phyloP scores from a whole-genome alignment of 257 asterid species.

The Solanum infundibuliforme region DNA sequence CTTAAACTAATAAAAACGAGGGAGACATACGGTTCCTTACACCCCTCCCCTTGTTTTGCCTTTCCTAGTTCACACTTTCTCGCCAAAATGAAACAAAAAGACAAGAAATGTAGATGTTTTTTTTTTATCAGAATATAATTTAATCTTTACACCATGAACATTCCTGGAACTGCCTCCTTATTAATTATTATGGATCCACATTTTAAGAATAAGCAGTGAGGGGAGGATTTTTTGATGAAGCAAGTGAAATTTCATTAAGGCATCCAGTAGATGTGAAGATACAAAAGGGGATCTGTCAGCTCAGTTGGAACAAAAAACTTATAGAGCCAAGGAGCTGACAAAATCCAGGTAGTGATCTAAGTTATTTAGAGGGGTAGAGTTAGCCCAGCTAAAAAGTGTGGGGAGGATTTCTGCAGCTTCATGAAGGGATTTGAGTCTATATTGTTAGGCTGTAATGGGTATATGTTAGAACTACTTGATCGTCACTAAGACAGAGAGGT shows the following conservation, averaged over 20 bases:
- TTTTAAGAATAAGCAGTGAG: not conserved
- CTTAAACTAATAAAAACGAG: not conserved
- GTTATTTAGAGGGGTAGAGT: not conserved
- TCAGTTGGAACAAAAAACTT: not conserved
- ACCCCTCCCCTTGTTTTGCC: not conserved
- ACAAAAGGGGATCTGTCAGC: not conserved
- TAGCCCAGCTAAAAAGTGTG: not conserved
- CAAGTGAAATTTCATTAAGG: not conserved
- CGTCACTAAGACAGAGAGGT: not conserved
- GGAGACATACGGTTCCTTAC: not conserved
- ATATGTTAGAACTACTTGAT: not conserved
- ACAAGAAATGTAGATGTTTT: not conserved
- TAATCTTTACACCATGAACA: not conserved
- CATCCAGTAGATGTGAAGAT: not conserved
- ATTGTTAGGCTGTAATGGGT: not conserved
- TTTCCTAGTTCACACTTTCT: not conserved
- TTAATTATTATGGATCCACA: not conserved
- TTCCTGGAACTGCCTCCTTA: not conserved
- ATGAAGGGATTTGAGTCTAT: not conserved
- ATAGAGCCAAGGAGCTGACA: not conserved
- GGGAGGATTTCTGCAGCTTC: not conserved
- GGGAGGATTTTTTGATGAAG: not conserved
- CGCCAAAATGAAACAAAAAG: not conserved
- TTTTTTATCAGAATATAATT: not conserved
- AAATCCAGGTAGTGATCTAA: not conserved